Base-by-base conservation (phyloP, 805 yeast genomes). In the Kuraishia cidri region DNA sequence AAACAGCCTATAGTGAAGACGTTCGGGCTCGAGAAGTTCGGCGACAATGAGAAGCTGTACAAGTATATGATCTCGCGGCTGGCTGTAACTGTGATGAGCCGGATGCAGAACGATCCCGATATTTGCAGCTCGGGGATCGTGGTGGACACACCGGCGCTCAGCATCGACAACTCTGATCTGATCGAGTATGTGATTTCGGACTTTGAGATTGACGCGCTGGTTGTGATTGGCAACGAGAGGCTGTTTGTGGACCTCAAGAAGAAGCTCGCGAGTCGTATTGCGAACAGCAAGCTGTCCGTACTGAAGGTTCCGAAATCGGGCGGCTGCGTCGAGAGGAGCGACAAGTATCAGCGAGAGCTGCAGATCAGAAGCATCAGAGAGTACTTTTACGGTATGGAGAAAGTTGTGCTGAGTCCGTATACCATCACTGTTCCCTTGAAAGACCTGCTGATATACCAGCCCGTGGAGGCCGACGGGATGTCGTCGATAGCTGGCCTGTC, bases 1-100 rank as follows among this genome's bases (percentile, higher is more conserved):
- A 84, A 85, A 51, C 94, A 85, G 53, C 97, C 97, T 1, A 52
- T 81, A n/a, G 90, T 82, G 6, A 79, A 81, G 46, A 77, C 70
- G 46, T 86, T 65, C 54, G 98, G 97, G 0, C 66, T 78, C 33
- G 83, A 78, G 31, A 56, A 62, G 24, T 64, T 73, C 9, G 43
- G 56, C 1, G 78, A 74, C 9, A 86, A 86, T 50, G 50, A 68
- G 27, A 68, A 65, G 27, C 62, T 68, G 33, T 86, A 72, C 57
- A 64, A 68, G 39, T 57, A 63, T 31, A 62, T 64, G 26, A 41
- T 75, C 1, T 49, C 71, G 2, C 64, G 69, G 37, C 55, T 64
- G 24, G 58, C 61, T 14, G 47, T 46, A 4, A 41, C 54, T 19
- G 58, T 69, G 15, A 50, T 64, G 24, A 45, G 50, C 10, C 49